Evolutionary conservation across 257 asterid species (phyloP).

Genomic region (Salvia splendens): DNA sequence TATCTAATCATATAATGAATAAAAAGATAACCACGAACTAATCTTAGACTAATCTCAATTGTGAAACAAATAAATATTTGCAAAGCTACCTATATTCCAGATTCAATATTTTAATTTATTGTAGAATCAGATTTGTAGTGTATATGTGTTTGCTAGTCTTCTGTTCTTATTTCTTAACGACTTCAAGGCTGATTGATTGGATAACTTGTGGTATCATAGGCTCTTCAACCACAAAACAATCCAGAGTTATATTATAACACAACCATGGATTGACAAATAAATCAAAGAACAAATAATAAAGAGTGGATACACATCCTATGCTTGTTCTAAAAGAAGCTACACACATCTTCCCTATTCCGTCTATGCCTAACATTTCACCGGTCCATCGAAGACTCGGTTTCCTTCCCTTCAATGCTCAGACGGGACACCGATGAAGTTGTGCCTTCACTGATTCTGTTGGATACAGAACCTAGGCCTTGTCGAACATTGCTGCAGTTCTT

Average conservation of each 20-base stretch:
- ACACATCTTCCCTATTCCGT: not conserved
- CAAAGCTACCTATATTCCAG: no score
- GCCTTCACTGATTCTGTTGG: constrained; percentile 48
- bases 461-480: constrained; percentile 53
- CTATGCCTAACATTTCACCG: constrained; percentile 27
- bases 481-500: constrained; percentile 48
- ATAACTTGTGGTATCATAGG: no score
- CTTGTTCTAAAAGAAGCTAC: no score
- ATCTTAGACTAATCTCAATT: no score
- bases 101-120: no score
- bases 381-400: constrained; percentile 39
- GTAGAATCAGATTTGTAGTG: no score
- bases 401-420: constrained; percentile 46
- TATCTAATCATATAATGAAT: no score
- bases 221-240: not conserved
- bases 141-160: no score
- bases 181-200: no score
- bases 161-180: no score
- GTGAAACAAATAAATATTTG: no score
- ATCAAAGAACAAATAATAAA: constrained; percentile 30
- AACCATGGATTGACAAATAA: constrained; percentile 24
- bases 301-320: constrained; percentile 1
- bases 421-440: constrained; percentile 27
- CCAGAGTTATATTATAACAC: not conserved
- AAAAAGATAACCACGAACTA: no score